Conservation (phyloP, 305 asterid genomes). For the Fraxinus baroniana region DNA sequence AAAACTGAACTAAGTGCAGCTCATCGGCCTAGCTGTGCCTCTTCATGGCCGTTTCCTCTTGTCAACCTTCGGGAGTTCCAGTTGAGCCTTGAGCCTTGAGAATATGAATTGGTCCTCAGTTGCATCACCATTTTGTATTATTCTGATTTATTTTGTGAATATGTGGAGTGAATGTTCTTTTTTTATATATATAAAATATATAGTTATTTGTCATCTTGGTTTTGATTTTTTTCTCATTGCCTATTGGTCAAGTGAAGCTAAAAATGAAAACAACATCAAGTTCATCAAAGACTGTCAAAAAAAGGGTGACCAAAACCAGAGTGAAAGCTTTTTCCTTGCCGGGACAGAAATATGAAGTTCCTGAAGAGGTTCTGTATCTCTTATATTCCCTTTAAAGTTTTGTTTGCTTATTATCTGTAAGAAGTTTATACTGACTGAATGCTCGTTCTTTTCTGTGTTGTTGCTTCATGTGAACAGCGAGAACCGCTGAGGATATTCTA, state of each 20-base stretch:
- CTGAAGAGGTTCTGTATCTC: conserved; percentile 73
- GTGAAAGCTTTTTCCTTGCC: conserved; percentile 79
- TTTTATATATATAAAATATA: neutral
- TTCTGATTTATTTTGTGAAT: neutral
- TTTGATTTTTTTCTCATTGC: conserved; percentile 22
- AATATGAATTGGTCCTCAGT: neutral
- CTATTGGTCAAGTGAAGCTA: conserved; percentile 59
- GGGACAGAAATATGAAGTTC: conserved; percentile 85
- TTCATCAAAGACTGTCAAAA: conserved; percentile 50
- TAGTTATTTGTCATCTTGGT: conserved; percentile 5
- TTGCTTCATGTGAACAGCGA: conserved; percentile 48
- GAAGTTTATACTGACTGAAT: neutral
- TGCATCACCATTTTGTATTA: neutral
- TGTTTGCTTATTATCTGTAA: neutral
- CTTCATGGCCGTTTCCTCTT: neutral
- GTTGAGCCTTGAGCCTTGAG: neutral
- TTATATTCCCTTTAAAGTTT: neutral
- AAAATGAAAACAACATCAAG: conserved; percentile 46
- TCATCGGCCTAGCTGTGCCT: neutral
- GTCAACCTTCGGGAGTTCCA: neutral
- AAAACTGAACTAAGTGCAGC: neutral
- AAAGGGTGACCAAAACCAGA: conserved; percentile 56
- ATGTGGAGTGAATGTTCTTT: neutral
- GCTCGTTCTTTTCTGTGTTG: conserved; percentile 2
- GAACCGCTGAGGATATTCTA: conserved; percentile 89